These are phyloP conservation scores for Periconia sp. DNA, from an alignment of 2,329 filamentous ascomycete species.

Conservation along the genomic window DNA sequence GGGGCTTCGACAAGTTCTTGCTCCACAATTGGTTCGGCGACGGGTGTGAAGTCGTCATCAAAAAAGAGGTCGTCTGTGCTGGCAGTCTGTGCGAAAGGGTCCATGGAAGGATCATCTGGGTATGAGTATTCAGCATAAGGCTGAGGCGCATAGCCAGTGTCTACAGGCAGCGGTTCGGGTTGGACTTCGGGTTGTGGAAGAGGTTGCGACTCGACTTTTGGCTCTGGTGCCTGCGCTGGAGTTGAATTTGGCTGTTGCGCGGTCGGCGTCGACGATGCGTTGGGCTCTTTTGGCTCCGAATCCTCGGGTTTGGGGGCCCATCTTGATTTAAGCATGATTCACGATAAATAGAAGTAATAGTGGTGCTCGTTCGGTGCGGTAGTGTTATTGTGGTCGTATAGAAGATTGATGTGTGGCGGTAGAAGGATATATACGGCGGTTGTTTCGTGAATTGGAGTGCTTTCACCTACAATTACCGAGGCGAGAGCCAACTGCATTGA, in stretches of 20 bases:
- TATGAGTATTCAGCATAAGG: slow-evolving; percentile 28
- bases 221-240: neutral
- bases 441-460: no score
- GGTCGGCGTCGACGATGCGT: neutral
- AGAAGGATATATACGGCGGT: no score
- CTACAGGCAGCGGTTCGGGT: slow-evolving; percentile 12
- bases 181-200: slow-evolving; percentile 1
- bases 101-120: slow-evolving; percentile 34
- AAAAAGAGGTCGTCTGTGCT: slow-evolving; percentile 55
- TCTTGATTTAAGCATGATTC: slow-evolving; percentile 33
- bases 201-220: neutral
- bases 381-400: no score
- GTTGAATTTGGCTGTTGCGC: neutral
- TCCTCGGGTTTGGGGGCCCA: slow-evolving; percentile 28
- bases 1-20: slow-evolving; percentile 23
- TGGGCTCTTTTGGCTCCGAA: neutral
- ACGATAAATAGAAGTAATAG: no score
- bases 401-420: no score
- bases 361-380: no score
- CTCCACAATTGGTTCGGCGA: slow-evolving; percentile 46
- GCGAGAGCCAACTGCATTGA: no score
- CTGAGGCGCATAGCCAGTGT: slow-evolving; percentile 14
- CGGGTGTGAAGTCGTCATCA: slow-evolving; percentile 54
- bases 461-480: no score
- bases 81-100: slow-evolving; percentile 54